A percentile compares a stretch with the other conserved stretches of the same genome.
These are phyloP conservation scores for Podaxis sp. DNA, from an alignment of 768 basidiomycete genomes.

Conservation along the genomic window DNA sequence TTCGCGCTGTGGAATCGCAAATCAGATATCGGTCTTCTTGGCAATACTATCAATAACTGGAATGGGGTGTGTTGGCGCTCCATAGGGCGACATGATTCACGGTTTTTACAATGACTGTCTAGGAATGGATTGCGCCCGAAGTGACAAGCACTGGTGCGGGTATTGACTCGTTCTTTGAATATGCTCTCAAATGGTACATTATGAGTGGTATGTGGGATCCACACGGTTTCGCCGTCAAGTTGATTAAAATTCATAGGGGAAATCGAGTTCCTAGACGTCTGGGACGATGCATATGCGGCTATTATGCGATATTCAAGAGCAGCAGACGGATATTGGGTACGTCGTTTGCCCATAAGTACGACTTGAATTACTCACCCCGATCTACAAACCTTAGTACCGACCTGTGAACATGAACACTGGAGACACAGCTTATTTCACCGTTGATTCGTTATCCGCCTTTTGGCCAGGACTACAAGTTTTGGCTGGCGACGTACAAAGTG, in stretches of 20 bases:
- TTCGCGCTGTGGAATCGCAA: conserved; percentile 93
- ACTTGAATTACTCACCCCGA: not conserved
- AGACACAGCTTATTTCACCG: conserved; percentile 67
- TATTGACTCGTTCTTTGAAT: conserved; percentile 94
- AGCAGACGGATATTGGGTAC: conserved; percentile 85
- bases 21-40: conserved; percentile 80
- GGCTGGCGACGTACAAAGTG: conserved; percentile 82
- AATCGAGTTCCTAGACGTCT: conserved; percentile 77
- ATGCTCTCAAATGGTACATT: conserved; percentile 91
- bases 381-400: conserved; percentile 59
- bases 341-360: conserved; percentile 15
- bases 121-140: conserved; percentile 79
- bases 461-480: conserved; percentile 96
- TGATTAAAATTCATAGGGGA: conserved; percentile 49
- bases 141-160: conserved; percentile 88
- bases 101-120: conserved; percentile 6
- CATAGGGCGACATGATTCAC: not conserved
- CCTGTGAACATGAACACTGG: conserved; percentile 80
- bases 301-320: conserved; percentile 85
- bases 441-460: conserved; percentile 96
- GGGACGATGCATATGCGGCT: conserved; percentile 79
- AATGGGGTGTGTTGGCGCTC: conserved; percentile 59
- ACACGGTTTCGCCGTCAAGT: not conserved
- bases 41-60: conserved; percentile 83
- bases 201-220: conserved; percentile 55